A percentile compares a stretch with the other conserved stretches of the same genome.
Conservation (phyloP, 495 filamentous ascomycete species). For the Neurospora sp. region DNA sequence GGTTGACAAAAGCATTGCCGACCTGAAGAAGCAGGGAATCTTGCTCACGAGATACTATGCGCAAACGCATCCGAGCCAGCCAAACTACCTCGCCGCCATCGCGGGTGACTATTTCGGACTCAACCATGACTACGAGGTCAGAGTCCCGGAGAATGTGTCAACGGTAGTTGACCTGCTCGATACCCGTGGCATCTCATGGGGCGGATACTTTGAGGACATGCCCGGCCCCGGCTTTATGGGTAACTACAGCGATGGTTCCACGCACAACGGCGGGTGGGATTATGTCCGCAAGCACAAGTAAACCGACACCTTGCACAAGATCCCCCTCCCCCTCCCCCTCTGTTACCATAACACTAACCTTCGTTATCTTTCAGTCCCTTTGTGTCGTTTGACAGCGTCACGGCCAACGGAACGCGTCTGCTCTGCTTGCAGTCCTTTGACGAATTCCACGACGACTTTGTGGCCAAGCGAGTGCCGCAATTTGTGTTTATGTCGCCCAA, state of each 20-base stretch:
- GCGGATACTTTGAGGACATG: conserved; percentile 55
- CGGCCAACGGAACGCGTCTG: conserved; percentile 42
- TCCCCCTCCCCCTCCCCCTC: neutral
- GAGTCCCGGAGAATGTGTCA: conserved; percentile 53
- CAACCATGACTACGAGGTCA: conserved; percentile 51
- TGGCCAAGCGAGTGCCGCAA: conserved; percentile 50
- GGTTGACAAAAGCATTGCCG: conserved; percentile 39
- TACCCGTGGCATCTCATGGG: conserved; percentile 50
- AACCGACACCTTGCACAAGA: neutral
- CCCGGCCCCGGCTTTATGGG: conserved; percentile 60
- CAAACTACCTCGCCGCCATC: conserved; percentile 42
- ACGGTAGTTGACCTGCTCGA: conserved; percentile 61
- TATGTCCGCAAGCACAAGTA: conserved; percentile 67
- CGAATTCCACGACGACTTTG: conserved; percentile 45
- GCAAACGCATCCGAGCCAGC: conserved; percentile 45
- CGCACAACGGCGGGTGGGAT: conserved; percentile 40
- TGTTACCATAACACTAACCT: neutral
- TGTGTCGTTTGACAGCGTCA: conserved; percentile 39
- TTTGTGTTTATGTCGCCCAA: conserved; percentile 60
- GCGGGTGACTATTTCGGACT: conserved; percentile 60
- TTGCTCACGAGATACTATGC: conserved; percentile 51
- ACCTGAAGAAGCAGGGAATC: conserved; percentile 52
- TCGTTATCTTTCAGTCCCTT: conserved; percentile 27
- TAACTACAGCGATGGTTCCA: conserved; percentile 37
- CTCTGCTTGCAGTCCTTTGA: conserved; percentile 51